Conservation (phyloP, 805 yeast genomes). For the Blastobotrys chiropterorum region DNA sequence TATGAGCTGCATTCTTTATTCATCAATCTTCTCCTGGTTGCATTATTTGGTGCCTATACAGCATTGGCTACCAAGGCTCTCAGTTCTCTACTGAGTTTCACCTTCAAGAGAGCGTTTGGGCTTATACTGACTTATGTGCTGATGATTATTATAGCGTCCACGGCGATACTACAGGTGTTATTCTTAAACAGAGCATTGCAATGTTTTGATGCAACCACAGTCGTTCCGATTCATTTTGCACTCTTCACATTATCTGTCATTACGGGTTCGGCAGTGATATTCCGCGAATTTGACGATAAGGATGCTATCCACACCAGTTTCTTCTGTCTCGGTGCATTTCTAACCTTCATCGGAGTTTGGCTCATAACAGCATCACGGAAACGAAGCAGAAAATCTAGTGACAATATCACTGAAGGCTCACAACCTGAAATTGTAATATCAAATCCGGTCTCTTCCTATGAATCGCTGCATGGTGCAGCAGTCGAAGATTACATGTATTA, state of each 20-base stretch:
- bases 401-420: not conserved
- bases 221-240: slow-evolving; percentile 46
- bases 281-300: slow-evolving; percentile 35
- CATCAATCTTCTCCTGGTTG: slow-evolving; percentile 34
- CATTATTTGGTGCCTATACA: slow-evolving; percentile 43
- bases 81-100: slow-evolving; percentile 28
- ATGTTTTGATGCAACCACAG: slow-evolving; percentile 39
- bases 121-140: slow-evolving; percentile 32
- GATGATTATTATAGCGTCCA: slow-evolving; percentile 29
- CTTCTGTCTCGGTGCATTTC: slow-evolving; percentile 33
- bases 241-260: slow-evolving; percentile 41
- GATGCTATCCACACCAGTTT: slow-evolving; percentile 18
- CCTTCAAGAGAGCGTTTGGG: slow-evolving; percentile 20
- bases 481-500: not conserved
- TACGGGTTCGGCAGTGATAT: slow-evolving; percentile 38
- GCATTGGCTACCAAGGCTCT: slow-evolving; percentile 42
- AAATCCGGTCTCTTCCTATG: not conserved
- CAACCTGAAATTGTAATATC: not conserved
- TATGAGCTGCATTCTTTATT: slow-evolving; percentile 19
- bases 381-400: not conserved
- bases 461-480: not conserved
- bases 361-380: slow-evolving; percentile 28
- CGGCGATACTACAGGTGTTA: slow-evolving; percentile 38
- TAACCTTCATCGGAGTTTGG: slow-evolving; percentile 40
- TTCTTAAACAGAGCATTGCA: slow-evolving; percentile 36